These are phyloP conservation scores for Kwoniella botswanensis DNA, from an alignment of 768 basidiomycete genomes.

Conservation along the genomic window DNA sequence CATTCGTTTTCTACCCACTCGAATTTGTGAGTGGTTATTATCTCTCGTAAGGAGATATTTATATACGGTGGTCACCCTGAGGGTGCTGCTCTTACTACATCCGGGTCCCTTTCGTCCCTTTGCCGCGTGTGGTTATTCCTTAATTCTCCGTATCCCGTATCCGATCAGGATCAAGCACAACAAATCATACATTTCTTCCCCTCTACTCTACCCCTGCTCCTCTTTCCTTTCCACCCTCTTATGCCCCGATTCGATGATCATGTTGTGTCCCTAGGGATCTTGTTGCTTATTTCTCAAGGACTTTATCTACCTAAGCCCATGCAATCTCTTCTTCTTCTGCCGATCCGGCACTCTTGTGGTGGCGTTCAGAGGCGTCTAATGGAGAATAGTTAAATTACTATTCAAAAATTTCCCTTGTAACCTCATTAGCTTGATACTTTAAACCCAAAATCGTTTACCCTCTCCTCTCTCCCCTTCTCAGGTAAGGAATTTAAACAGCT, in stretches of 20 bases:
- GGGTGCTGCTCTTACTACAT: slow-evolving; percentile 18
- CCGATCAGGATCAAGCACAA: slow-evolving; percentile 7
- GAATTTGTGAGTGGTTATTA: neutral
- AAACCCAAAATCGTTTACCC: neutral
- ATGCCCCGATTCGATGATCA: slow-evolving; percentile 1
- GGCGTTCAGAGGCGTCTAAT: slow-evolving; percentile 7
- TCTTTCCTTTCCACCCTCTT: neutral
- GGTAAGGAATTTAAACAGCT: neutral
- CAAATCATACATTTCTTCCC: neutral
- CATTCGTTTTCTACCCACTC: too few relatives aligned
- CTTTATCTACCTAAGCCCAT: too few relatives aligned
- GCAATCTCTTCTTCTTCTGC: neutral
- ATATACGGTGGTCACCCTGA: neutral
- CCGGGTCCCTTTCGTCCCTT: slow-evolving; percentile 29
- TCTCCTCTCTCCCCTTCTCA: neutral
- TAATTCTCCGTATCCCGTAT: slow-evolving; percentile 29
- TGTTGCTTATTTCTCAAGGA: neutral
- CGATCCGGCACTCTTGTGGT: slow-evolving; percentile 8
- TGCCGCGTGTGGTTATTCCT: slow-evolving; percentile 8
- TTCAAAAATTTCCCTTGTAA: slow-evolving; percentile 3
- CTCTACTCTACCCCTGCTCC: neutral
- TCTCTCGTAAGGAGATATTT: neutral
- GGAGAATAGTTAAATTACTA: slow-evolving; percentile 4
- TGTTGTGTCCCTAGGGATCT: neutral
- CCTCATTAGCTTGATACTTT: slow-evolving; percentile 8